Percentiles rank a stretch among this genome's conserved stretches.
phyloP scores from a whole-genome alignment of 1,139 yeast species.

The Taiozyma onychis region DNA sequence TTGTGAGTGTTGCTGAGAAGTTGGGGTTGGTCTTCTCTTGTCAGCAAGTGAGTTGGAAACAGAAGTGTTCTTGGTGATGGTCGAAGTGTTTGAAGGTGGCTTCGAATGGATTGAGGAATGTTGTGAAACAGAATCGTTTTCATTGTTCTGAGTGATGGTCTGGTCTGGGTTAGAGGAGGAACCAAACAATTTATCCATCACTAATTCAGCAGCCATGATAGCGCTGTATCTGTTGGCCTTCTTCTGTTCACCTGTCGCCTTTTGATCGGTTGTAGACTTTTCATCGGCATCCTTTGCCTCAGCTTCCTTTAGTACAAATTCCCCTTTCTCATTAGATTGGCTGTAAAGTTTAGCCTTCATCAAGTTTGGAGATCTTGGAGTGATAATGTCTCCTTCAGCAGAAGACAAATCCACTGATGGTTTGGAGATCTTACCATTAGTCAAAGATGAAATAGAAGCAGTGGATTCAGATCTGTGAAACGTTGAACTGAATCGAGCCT shows the following conservation, averaged over 20 bases:
- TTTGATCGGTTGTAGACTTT: not conserved
- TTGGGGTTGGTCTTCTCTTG: slow-evolving; percentile 14
- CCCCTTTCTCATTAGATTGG: not conserved
- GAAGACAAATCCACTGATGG: slow-evolving; percentile 29
- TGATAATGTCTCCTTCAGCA: slow-evolving; percentile 31
- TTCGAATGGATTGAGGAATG: slow-evolving; percentile 13
- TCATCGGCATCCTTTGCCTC: not conserved
- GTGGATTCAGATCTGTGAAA: slow-evolving; percentile 44
- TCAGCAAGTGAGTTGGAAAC: slow-evolving; percentile 8
- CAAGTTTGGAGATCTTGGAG: slow-evolving; percentile 23
- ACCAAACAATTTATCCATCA: slow-evolving; percentile 23
- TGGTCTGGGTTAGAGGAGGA: slow-evolving; percentile 1
- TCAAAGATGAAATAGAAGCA: slow-evolving; percentile 25
- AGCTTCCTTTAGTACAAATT: not conserved
- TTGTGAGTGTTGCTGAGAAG: slow-evolving; percentile 1
- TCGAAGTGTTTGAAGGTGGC: slow-evolving; percentile 11
- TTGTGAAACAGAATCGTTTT: slow-evolving; percentile 4
- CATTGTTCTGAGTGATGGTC: not conserved
- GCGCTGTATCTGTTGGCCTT: slow-evolving; percentile 23
- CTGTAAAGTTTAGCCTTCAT: slow-evolving; percentile 2
- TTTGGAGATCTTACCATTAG: slow-evolving; percentile 23
- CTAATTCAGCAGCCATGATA: slow-evolving; percentile 23
- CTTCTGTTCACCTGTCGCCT: slow-evolving; percentile 5
- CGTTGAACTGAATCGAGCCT: slow-evolving; percentile 23
- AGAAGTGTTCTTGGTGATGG: slow-evolving; percentile 14